Base-by-base conservation (phyloP, 441 rosid species). In the Gossypium schwendimanii region DNA sequence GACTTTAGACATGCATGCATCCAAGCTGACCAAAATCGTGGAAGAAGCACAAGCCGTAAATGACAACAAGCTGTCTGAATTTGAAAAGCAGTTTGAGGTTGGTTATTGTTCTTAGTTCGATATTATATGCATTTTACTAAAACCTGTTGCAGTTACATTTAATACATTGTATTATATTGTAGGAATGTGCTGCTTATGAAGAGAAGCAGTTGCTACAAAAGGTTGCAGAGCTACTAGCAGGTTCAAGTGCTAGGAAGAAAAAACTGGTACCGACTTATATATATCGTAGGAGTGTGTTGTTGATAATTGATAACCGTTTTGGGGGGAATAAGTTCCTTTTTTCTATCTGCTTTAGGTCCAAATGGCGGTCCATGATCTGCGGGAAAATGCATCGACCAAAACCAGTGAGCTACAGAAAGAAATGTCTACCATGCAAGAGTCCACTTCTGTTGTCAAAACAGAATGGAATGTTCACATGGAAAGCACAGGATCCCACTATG, bases 71-170 rank as follows among this genome's bases (percentile, higher is more conserved):
- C 50, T 92, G 74, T 84, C 89, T 47, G 92, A 88, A 69, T 87
- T 94, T 24, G 97, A 91, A 81, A 90, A 86, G 90, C 91, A 87
- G 80, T 94, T 91, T 74, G 96, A 94, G 98, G 98, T 94, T 0
- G 47, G 76, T 72, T 72, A 69, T 17, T 0, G 50, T 75, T 63
- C 55, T 68, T 52, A 60, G 58, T 70, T 59, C 31, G 3, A 52
- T 53, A 75, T 53, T 50, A 61, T 74, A 15, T 20, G 18, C 64
- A 21, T 62, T 41, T 24, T 23, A 11, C 57, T 0, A 33, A 52
- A 61, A 52, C 36, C 31, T 61, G 31, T 1, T 33, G 2, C 41
- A 74, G 58, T 57, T 14, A 20, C 47, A 12, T 69, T 50, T 66
- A 64, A 45, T 64, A 44, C 28, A 39, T 75, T 61, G 41, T 23